Evolutionary conservation across 768 basidiomycete genomes (phyloP).

Genomic region (Trametes sanguinea): DNA sequence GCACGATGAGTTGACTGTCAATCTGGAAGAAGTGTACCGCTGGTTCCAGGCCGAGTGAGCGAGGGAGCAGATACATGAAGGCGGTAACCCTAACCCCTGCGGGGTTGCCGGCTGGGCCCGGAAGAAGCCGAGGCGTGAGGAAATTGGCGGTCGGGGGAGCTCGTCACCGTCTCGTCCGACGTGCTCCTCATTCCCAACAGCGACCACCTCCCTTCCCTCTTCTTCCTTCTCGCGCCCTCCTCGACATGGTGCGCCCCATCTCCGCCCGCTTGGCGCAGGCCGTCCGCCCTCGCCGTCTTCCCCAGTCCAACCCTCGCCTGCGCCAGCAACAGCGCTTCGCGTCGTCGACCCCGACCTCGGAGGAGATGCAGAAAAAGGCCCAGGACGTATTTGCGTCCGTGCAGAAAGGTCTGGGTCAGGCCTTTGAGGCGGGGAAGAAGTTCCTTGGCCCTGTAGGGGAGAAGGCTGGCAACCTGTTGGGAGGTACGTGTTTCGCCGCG

Average conservation of each 20-base stretch:
- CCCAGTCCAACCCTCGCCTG: slow-evolving; percentile 18
- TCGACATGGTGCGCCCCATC: slow-evolving; percentile 30
- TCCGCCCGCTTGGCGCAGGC: slow-evolving; percentile 29
- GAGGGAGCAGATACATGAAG: not conserved
- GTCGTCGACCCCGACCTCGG: slow-evolving; percentile 35
- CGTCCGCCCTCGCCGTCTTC: slow-evolving; percentile 25
- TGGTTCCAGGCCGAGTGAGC: not conserved
- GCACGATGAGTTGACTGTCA: too few species aligned
- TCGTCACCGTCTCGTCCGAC: slow-evolving; percentile 28
- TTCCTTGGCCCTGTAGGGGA: slow-evolving; percentile 51
- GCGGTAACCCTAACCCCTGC: not conserved
- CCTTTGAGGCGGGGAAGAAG: slow-evolving; percentile 53
- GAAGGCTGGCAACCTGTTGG: slow-evolving; percentile 59
- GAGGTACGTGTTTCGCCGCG: slow-evolving; percentile 39
- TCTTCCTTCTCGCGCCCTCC: slow-evolving; percentile 13
- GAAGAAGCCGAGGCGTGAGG: slow-evolving; percentile 20
- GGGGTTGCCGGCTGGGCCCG: slow-evolving; percentile 1
- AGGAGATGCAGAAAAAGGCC: slow-evolving; percentile 66
- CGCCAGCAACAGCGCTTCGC: slow-evolving; percentile 30
- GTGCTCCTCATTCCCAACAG: slow-evolving; percentile 17
- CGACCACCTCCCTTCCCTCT: slow-evolving; percentile 15
- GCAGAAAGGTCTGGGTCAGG: slow-evolving; percentile 57
- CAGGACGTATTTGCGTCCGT: slow-evolving; percentile 63
- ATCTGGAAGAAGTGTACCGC: too few species aligned
- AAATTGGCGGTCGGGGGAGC: slow-evolving; percentile 20